A percentile compares a stretch with the other conserved stretches of the same genome.
These are phyloP conservation scores for Aspergillus campestris DNA, from an alignment of 495 filamentous ascomycete genomes.

Conservation along the genomic window DNA sequence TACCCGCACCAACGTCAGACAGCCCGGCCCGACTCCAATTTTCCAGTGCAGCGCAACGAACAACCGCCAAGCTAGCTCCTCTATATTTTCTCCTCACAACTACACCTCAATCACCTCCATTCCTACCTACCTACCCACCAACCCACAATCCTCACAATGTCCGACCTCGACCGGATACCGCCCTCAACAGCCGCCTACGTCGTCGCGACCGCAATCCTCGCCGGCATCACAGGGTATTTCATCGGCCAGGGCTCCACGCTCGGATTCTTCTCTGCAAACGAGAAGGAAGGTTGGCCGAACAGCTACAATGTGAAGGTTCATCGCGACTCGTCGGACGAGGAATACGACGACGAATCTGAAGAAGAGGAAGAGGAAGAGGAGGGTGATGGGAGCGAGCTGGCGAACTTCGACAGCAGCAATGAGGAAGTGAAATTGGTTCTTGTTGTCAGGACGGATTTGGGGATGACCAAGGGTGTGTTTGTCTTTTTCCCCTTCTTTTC, in stretches of 20 bases:
- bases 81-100: background rate
- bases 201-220: conserved; percentile 56
- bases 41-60: no score
- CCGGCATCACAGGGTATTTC: conserved; percentile 60
- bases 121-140: background rate
- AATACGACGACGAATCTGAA: conserved; percentile 18
- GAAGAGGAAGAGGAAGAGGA: conserved; percentile 31
- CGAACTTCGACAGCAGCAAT: conserved; percentile 38
- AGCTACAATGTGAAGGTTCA: conserved; percentile 44
- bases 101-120: background rate
- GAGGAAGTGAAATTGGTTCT: conserved; percentile 94
- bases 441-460: conserved; percentile 85
- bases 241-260: conserved; percentile 44
- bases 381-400: conserved; percentile 34
- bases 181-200: conserved; percentile 45
- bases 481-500: conserved; percentile 1
- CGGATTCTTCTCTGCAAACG: conserved; percentile 33
- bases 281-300: conserved; percentile 41
- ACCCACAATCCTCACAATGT: conserved; percentile 23
- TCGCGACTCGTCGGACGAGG: conserved; percentile 38
- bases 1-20: no score
- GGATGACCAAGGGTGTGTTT: conserved; percentile 84
- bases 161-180: conserved; percentile 30
- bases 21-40: no score
- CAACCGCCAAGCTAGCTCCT: no score